Base-by-base conservation (phyloP, 208 protist genomes). In the Wallacemonas sp. region DNA sequence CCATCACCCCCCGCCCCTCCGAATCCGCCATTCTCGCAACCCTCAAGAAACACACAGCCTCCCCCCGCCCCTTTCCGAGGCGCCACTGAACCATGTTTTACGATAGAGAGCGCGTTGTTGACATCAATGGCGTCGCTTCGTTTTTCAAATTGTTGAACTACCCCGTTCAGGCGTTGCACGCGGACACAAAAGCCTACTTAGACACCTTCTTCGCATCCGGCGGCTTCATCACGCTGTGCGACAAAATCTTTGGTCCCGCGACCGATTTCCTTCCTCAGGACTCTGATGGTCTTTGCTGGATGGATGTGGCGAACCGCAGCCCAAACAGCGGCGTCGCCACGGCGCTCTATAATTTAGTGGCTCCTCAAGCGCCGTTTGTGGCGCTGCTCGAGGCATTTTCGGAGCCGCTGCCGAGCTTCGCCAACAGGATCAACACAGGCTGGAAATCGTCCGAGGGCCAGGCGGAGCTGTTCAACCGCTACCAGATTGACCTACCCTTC, bases 311-410 rank as follows among this genome's bases (percentile, higher is more conserved):
- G 8, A 95, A 95, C 64, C 26, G 55, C 0, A 57, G 79, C 26
- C 89, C 89, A 3, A 87, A 88, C 22, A 73, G 82, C 29, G 65
- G 69, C 46, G 63, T 86, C 8, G 89, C 89, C 2, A 46, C 54
- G 14, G 69, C 76, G 32, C 69, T 95, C 26, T 84, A 85, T 54
- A 61, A 79, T n/a, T 54, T 90, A 32, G 69, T 95, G 61, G 68
- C 84, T 42, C 89, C 89, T n/a, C 81, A 75, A 33, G 75, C 76
- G 3, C 50, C 71, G 14, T 86, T 95, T 26, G 74, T 85, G 16
- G 82, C 74, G 14, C 59, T 90, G 7, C 41, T 95, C 2, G 86
- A 95, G 39, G 77, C 86, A 10, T 72, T 91, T 20, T 95, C 89
- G 18, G 23, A 63, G 10, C 84, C 86, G 42, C 63, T 78, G 29